phyloP scores from a whole-genome alignment of 1,139 yeast species.

The Sugiyamaella sp. region DNA sequence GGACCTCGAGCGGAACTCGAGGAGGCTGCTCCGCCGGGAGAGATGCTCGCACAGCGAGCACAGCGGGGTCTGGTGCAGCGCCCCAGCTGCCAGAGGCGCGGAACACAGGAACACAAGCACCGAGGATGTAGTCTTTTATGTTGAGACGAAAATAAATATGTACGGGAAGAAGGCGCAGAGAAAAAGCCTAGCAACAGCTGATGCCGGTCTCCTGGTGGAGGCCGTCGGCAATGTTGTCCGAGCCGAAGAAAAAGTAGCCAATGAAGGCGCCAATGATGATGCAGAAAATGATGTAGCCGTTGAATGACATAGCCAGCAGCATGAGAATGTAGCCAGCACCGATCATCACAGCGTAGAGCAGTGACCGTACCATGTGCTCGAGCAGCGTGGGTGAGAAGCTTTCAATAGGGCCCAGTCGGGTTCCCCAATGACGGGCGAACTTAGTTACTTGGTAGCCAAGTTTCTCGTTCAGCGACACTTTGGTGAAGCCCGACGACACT shows the following conservation, averaged over 20 bases:
- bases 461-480: neutral
- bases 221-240: slow-evolving; percentile 32
- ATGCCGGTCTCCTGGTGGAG: slow-evolving; percentile 25
- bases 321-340: slow-evolving; percentile 65
- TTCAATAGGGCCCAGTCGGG: slow-evolving; percentile 5
- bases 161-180: too few species aligned
- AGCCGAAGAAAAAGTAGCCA: slow-evolving; percentile 51
- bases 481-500: neutral
- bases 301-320: slow-evolving; percentile 74
- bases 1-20: too few species aligned
- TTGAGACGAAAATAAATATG: neutral
- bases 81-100: slow-evolving; percentile 3
- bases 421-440: neutral
- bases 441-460: slow-evolving; percentile 3
- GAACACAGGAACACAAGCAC: neutral
- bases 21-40: too few species aligned
- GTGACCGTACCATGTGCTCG: slow-evolving; percentile 55
- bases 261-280: slow-evolving; percentile 64
- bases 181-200: slow-evolving; percentile 28
- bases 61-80: neutral
- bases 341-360: slow-evolving; percentile 60
- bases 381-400: slow-evolving; percentile 43
- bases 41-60: neutral
- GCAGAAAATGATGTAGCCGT: slow-evolving; percentile 66
- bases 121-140: too few species aligned